A percentile compares a stretch with the other conserved stretches of the same genome.
Evolutionary conservation across 163 green algal genomes (phyloP).

Genomic region (Scenedesmus sp.): DNA sequence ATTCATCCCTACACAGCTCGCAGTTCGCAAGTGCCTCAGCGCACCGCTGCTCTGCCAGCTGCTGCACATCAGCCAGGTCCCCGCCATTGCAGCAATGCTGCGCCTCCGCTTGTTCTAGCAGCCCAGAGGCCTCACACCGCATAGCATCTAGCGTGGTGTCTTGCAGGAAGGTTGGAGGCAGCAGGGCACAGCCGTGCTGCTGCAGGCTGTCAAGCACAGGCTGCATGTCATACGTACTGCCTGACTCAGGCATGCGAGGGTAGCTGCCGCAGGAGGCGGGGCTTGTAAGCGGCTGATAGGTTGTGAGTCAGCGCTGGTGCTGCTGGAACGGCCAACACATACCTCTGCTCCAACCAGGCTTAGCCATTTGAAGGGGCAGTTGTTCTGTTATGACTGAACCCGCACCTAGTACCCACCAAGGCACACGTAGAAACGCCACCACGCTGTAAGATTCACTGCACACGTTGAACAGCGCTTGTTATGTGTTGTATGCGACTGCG

Average conservation of each 20-base stretch:
- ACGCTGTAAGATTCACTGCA: background rate
- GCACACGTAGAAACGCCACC: too few species aligned
- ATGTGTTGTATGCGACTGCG: background rate
- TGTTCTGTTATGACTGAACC: background rate
- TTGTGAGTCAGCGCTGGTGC: background rate
- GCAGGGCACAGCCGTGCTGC: constrained; percentile 12
- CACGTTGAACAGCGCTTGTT: too few species aligned
- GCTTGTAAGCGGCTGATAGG: background rate
- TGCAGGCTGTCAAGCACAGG: constrained; percentile 3
- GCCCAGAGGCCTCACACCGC: background rate
- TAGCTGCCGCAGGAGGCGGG: background rate
- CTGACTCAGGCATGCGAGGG: background rate
- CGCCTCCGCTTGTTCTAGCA: constrained; percentile 24
- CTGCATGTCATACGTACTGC: background rate
- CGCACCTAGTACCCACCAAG: background rate
- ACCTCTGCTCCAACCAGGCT: background rate
- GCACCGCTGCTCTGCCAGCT: background rate
- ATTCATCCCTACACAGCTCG: too few species aligned
- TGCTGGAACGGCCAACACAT: background rate
- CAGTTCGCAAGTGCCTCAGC: too few species aligned
- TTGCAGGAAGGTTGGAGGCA: background rate
- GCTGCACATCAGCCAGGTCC: background rate
- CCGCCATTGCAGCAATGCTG: background rate
- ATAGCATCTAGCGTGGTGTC: constrained; percentile 1
- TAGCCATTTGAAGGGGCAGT: background rate